Evolutionary conservation across 2,329 filamentous ascomycete genomes (phyloP).

Genomic region (Tolypocladium amazonense): DNA sequence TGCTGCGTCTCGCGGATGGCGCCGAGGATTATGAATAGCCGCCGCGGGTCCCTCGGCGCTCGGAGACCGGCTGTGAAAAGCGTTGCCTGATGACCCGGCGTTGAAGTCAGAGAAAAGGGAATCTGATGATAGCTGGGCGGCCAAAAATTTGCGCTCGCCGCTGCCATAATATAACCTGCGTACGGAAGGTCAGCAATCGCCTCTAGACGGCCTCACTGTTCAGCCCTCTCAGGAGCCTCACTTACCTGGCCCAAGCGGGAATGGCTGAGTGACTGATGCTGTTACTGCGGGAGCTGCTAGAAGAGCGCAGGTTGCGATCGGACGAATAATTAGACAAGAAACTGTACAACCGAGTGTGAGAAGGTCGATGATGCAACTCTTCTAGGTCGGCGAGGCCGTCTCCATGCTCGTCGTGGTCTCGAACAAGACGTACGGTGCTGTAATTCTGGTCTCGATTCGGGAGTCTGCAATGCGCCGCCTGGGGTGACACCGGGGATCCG

Average conservation of each 20-base stretch:
- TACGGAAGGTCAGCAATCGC: not conserved
- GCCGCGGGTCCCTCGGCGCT: constrained; percentile 36
- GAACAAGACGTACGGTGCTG: constrained; percentile 33
- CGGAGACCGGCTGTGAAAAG: constrained; percentile 36
- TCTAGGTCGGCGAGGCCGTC: constrained; percentile 53
- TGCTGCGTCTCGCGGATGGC: constrained; percentile 28
- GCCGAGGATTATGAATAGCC: constrained; percentile 33
- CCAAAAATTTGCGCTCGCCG: constrained; percentile 46
- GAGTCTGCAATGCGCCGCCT: constrained; percentile 30
- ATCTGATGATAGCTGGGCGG: constrained; percentile 30
- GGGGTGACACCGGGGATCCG: constrained; percentile 19
- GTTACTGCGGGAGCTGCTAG: constrained; percentile 34
- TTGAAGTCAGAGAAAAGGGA: constrained; percentile 34
- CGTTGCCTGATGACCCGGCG: constrained; percentile 36
- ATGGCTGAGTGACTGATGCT: constrained; percentile 34
- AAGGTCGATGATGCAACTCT: constrained; percentile 39
- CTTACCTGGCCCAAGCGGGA: constrained; percentile 44
- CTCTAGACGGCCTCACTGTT: not conserved
- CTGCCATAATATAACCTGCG: constrained; percentile 59
- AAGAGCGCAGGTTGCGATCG: constrained; percentile 42
- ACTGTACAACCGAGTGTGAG: constrained; percentile 40
- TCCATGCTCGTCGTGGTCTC: constrained; percentile 52
- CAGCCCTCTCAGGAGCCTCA: not conserved
- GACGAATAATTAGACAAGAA: constrained; percentile 38
- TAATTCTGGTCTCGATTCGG: constrained; percentile 21